Conservation (phyloP, 2,329 filamentous ascomycete species). For the Xylaria sp. region DNA sequence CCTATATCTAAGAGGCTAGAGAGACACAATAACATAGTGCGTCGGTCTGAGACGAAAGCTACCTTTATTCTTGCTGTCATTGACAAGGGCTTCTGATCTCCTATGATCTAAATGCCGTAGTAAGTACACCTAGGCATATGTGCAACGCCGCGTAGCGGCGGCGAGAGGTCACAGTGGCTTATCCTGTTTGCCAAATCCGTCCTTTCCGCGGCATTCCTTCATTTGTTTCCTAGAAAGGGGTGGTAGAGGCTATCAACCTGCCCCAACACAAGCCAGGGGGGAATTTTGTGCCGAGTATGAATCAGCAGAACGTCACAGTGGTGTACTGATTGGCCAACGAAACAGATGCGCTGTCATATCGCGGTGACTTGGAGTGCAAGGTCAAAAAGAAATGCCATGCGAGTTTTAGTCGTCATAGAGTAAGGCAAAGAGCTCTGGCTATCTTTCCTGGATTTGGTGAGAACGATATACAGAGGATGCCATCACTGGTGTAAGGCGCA, state of each 20-base stretch:
- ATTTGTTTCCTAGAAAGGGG: background rate
- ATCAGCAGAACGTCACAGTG: constrained; percentile 10
- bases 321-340: constrained; percentile 16
- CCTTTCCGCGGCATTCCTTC: background rate
- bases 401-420: background rate
- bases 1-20: background rate
- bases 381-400: background rate
- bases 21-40: background rate
- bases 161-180: background rate
- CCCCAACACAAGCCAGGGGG: background rate
- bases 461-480: background rate
- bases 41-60: constrained; percentile 22
- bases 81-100: constrained; percentile 1
- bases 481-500: background rate
- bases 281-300: background rate
- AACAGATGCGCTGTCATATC: constrained; percentile 9
- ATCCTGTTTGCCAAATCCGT: background rate
- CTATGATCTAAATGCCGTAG: background rate
- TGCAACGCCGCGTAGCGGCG: background rate
- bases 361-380: constrained; percentile 8
- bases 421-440: background rate
- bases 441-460: background rate
- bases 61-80: constrained; percentile 12
- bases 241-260: constrained; percentile 2
- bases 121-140: background rate